Base-by-base conservation (phyloP, 108 stramenopile genomes). In the Aureococcus anophagefferens region DNA sequence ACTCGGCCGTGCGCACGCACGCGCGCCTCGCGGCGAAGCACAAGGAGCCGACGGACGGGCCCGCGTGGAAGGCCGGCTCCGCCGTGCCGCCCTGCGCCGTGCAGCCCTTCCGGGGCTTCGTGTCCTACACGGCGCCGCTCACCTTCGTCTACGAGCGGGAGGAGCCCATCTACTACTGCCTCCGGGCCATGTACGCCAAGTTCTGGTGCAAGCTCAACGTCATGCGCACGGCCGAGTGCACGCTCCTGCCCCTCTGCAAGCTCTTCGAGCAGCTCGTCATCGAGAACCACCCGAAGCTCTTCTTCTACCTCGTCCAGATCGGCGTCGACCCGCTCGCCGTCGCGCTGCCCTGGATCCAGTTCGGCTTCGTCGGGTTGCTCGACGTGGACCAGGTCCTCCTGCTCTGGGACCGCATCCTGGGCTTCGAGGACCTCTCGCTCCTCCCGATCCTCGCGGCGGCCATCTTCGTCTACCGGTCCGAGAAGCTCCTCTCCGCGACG, bases 331-430 rank as follows among this genome's bases (percentile, higher is more conserved):
- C 75, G 36, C 66, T 76, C 25, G 74, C 44, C 34, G 29, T 81
- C 40, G 82, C 80, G 29, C 74, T 81, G 63, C 68, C 76, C 16
- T 83, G 82, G 82, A 81, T 83, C n/a, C 82, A 83, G 64, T 74
- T 81, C 30, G 82, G 69, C 32, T 83, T 83, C 69, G 80, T 77
- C 29, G 75, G 70, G 30, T 75, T 72, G 36, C 68, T 83, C 5
- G 82, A 81, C 40, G 67, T 77, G n/a, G 82, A 83, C 33, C 82
- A 83, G 69, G 66, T 83, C 32, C 70, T 83, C 30, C 67, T 78
- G 64, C 78, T 83, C 5, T 83, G 82, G 82, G 82, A 83, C 46
- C 67, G 82, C 31, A 21, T 83, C 33, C 36, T 83, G 14, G 82
- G 80, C 44, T 81, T 74, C 79, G 80, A 80, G 73, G 78, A 78